These are phyloP conservation scores for Penicillium egyptiacum DNA, from an alignment of 495 filamentous ascomycete species.

Conservation along the genomic window DNA sequence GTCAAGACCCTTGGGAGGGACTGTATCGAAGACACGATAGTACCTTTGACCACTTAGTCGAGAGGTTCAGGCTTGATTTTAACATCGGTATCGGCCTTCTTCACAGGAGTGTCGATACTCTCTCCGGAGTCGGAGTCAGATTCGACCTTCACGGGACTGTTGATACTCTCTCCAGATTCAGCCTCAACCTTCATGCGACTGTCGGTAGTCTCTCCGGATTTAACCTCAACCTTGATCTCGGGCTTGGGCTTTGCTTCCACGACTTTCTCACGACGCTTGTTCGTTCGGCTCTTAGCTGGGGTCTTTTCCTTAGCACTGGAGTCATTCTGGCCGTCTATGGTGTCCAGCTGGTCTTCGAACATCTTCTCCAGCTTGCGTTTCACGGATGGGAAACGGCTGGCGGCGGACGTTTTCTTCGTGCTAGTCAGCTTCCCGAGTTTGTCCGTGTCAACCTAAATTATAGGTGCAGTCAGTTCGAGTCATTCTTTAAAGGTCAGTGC, in stretches of 20 bases:
- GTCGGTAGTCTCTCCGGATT: background rate
- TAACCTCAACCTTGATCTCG: background rate
- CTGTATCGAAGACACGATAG: background rate
- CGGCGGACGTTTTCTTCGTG: background rate
- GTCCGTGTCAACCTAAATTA: background rate
- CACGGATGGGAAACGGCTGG: background rate
- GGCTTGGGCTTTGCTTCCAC: background rate
- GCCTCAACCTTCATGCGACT: background rate
- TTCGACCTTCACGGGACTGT: background rate
- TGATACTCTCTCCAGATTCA: background rate
- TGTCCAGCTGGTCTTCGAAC: background rate
- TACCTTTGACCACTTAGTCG: background rate
- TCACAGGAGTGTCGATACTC: background rate
- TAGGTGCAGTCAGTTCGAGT: background rate
- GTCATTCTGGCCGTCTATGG: background rate
- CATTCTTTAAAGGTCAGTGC: background rate
- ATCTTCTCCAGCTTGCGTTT: background rate
- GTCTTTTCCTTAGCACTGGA: background rate
- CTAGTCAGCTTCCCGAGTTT: background rate
- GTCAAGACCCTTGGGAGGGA: background rate
- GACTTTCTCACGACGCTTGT: background rate
- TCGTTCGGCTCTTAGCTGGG: background rate
- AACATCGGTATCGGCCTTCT: background rate
- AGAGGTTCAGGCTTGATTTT: background rate
- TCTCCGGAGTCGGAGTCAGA: background rate